phyloP scores from a whole-genome alignment of 2,329 filamentous ascomycete genomes.

The Chaetomiaceae sp. region DNA sequence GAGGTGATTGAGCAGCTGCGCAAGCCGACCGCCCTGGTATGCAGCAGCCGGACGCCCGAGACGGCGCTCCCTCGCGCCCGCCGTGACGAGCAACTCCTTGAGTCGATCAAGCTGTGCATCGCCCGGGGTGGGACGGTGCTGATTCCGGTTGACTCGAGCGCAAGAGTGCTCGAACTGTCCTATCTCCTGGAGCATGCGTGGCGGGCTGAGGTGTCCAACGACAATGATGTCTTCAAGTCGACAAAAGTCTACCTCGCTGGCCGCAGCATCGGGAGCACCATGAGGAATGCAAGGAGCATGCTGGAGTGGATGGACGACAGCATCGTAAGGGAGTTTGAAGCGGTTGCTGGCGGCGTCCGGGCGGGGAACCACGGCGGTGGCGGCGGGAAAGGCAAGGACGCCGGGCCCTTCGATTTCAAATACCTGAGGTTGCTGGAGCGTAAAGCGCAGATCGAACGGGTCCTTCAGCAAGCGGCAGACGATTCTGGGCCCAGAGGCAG shows the following conservation, averaged over 20 bases:
- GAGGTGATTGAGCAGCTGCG: constrained; percentile 92
- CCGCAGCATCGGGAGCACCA: constrained; percentile 78
- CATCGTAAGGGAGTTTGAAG: constrained; percentile 88
- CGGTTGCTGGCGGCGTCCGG: constrained; percentile 50
- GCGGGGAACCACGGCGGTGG: constrained; percentile 44
- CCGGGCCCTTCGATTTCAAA: constrained; percentile 84
- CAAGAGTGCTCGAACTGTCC: constrained; percentile 85
- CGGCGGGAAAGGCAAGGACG: constrained; percentile 48
- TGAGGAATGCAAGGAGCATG: constrained; percentile 91
- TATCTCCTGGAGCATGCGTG: constrained; percentile 92
- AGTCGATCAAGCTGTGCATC: constrained; percentile 75
- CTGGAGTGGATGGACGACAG: constrained; percentile 98
- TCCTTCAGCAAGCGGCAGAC: constrained; percentile 48
- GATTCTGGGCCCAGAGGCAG: constrained; percentile 47
- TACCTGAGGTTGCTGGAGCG: constrained; percentile 80
- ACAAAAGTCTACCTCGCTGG: constrained; percentile 77
- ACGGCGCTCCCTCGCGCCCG: constrained; percentile 68
- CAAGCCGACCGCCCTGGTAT: constrained; percentile 89
- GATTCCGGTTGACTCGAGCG: constrained; percentile 91
- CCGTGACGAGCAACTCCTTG: constrained; percentile 79
- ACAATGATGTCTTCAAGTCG: constrained; percentile 48
- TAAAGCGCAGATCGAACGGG: constrained; percentile 70
- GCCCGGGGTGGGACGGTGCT: constrained; percentile 82
- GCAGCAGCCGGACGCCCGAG: constrained; percentile 71
- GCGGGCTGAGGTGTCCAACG: constrained; percentile 58